Base-by-base conservation (phyloP, 495 filamentous ascomycete species). In the Chaetomium fimeti region DNA sequence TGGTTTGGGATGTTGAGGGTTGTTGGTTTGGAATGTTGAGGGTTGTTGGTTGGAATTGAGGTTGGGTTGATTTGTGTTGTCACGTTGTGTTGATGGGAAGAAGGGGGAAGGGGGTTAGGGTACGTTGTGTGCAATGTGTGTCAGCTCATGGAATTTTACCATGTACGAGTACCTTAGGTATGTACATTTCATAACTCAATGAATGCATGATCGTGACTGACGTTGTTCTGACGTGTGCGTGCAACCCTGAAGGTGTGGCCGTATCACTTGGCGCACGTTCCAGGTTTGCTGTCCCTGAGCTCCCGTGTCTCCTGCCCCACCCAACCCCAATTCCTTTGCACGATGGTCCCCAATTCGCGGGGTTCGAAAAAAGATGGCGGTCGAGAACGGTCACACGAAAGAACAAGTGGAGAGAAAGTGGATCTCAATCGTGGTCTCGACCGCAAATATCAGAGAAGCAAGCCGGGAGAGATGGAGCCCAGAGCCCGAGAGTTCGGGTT, bases 381-480 rank as follows among this genome's bases (percentile, higher is more conserved):
- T 18, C 16, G 9, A 55, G 27, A 36, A 11, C 27, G 15, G 27
- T 9, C 29, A 36, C 9, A 20, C 29, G n/a, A 49, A n/a, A 36
- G 45, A n/a, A n/a, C 45, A 49, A 52, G 48, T 27, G 38, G 36
- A 28, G 55, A 42, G 32, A 24, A 28, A 36, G 1, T 57, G 36
- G 55, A 57, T 38, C 38, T 36, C 8, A 0, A 9, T 20, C 54
- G 29, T 11, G 54, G 20, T 28, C 52, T 55, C 6, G 29, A 55
- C 20, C 27, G n/a, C n/a, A 28, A 18, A 13, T 4, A 8, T 15
- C 16, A 20, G 5, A 15, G 16, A 15, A 56, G 38, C 54, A 59
- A 59, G 16, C 22, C 57, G 57, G 57, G 57, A 22, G 15, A 57
- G 24, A 32, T 57, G 55, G 55, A 11, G 20, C 54, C 55, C 28